Base-by-base conservation (phyloP, 305 asterid genomes). In the Fraxinus platypoda region DNA sequence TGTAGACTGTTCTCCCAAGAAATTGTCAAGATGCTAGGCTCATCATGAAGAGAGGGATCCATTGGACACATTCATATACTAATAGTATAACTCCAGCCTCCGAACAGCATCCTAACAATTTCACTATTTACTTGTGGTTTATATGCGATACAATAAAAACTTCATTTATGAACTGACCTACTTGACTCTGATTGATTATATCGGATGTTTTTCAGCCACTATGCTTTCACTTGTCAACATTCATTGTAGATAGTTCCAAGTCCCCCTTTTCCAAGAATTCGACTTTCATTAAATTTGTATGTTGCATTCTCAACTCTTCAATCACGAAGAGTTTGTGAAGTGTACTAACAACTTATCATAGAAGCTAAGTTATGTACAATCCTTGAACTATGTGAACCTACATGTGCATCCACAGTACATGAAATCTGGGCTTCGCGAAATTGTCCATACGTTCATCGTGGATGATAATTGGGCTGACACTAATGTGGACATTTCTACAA, bases 241-340 rank as follows among this genome's bases (percentile, higher is more conserved):
- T 74, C 83, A 46, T 74, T 81, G 64, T 81, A 74, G 13, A 81
- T 79, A 2, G 80, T 57, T 41, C 83, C 80, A 21, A 35, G 62
- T 8, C 80, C 83, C 57, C 79, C 83, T 74, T 81, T 81, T 33
- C 83, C 83, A 17, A 81, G 80, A 57, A 81, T 57, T 12, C 43
- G 80, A 57, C 46, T 75, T 54, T 74, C 72, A 78, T 21, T 78
- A 76, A 78, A 83, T 66, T 73, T 21, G 38, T 78, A 12, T 21
- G 83, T 79, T 62, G 83, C 86, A 17, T 79, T 83, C 25, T 83
- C 62, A 79, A 28, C 68, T 79, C 86, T 38, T 74, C 83, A 0
- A 21, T 59, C 8, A 11, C 8, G 46, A 83, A 83, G 35, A 83
- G 77, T 5, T 46, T 62, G 6, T 3, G 35, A 33, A 33, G 35